Percentiles rank a stretch among this genome's conserved stretches.
These are phyloP conservation scores for Zymoseptoria passerinii DNA, from an alignment of 2,329 filamentous ascomycete genomes.

Conservation along the genomic window DNA sequence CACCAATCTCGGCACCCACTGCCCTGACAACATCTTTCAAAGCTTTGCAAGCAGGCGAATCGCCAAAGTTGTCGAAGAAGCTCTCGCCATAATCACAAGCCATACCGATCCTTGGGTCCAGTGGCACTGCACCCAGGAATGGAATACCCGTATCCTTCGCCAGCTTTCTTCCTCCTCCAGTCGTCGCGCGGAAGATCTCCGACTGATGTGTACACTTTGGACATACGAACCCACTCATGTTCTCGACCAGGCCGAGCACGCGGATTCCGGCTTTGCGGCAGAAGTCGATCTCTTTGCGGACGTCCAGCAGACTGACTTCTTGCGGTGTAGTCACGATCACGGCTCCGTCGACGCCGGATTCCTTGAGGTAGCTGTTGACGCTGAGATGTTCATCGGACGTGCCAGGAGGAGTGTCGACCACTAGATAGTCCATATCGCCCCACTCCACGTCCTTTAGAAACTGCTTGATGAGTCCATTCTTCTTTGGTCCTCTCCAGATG, in stretches of 20 bases:
- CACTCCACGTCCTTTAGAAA: slow-evolving; percentile 97
- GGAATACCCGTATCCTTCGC: slow-evolving; percentile 81
- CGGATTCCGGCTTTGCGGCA: slow-evolving; percentile 88
- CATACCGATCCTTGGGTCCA: slow-evolving; percentile 92
- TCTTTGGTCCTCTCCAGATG: slow-evolving; percentile 96
- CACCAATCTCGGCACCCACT: slow-evolving; percentile 39
- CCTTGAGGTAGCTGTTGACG: slow-evolving; percentile 84
- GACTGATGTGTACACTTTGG: slow-evolving; percentile 73
- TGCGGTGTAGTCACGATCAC: slow-evolving; percentile 92
- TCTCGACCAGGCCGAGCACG: slow-evolving; percentile 86
- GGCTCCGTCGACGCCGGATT: slow-evolving; percentile 86
- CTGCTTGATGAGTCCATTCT: slow-evolving; percentile 96
- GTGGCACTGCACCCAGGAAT: slow-evolving; percentile 79
- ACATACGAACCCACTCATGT: slow-evolving; percentile 96
- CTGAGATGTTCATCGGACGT: slow-evolving; percentile 93
- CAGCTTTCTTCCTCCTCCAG: slow-evolving; percentile 72
- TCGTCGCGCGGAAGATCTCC: slow-evolving; percentile 86
- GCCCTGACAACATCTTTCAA: slow-evolving; percentile 71
- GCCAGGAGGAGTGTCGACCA: slow-evolving; percentile 92
- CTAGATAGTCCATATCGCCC: slow-evolving; percentile 86
- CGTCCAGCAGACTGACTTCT: slow-evolving; percentile 84
- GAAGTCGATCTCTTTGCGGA: slow-evolving; percentile 96
- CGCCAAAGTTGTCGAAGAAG: slow-evolving; percentile 87
- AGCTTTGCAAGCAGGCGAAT: slow-evolving; percentile 81
- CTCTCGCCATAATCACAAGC: slow-evolving; percentile 96